phyloP scores from a whole-genome alignment of 2,329 filamentous ascomycete genomes.

The Geosmithia putterillii region DNA sequence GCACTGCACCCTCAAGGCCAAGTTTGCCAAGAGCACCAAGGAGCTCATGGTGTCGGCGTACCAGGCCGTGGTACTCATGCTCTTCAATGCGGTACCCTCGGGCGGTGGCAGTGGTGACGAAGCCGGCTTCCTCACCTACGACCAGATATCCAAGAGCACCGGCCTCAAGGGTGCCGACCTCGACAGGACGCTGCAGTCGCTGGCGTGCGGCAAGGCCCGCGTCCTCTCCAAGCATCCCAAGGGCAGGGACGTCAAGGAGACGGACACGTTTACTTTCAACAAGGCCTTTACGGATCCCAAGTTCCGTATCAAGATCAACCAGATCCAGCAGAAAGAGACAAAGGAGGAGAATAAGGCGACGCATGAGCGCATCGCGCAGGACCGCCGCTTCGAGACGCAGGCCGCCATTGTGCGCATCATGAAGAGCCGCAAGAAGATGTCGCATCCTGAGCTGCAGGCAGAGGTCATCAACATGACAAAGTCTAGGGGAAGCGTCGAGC shows the following conservation, averaged over 20 bases:
- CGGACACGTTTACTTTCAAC: slow-evolving; percentile 81
- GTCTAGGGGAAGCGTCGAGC: slow-evolving; percentile 73
- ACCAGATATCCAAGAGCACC: slow-evolving; percentile 62
- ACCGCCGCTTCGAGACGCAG: slow-evolving; percentile 92
- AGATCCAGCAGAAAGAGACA: slow-evolving; percentile 94
- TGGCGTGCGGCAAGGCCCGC: slow-evolving; percentile 81
- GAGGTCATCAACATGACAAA: slow-evolving; percentile 89
- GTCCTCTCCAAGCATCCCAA: slow-evolving; percentile 79
- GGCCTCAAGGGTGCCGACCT: slow-evolving; percentile 68
- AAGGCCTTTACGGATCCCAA: slow-evolving; percentile 64
- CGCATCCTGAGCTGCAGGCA: slow-evolving; percentile 74
- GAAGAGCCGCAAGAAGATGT: slow-evolving; percentile 84
- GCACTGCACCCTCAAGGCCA: slow-evolving; percentile 74
- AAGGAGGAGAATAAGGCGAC: slow-evolving; percentile 90
- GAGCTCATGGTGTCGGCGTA: slow-evolving; percentile 86
- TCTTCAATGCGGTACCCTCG: slow-evolving; percentile 63
- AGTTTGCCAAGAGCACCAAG: slow-evolving; percentile 69
- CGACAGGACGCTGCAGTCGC: slow-evolving; percentile 81
- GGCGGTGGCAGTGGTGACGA: no score
- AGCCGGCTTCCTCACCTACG: slow-evolving; percentile 58
- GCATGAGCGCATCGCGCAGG: slow-evolving; percentile 77
- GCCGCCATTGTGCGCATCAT: slow-evolving; percentile 94
- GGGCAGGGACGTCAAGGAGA: slow-evolving; percentile 63
- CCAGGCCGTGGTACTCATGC: slow-evolving; percentile 78
- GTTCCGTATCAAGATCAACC: slow-evolving; percentile 94